Evolutionary conservation across 2,329 filamentous ascomycete species (phyloP).

Genomic region (Colletotrichum theobromicola): DNA sequence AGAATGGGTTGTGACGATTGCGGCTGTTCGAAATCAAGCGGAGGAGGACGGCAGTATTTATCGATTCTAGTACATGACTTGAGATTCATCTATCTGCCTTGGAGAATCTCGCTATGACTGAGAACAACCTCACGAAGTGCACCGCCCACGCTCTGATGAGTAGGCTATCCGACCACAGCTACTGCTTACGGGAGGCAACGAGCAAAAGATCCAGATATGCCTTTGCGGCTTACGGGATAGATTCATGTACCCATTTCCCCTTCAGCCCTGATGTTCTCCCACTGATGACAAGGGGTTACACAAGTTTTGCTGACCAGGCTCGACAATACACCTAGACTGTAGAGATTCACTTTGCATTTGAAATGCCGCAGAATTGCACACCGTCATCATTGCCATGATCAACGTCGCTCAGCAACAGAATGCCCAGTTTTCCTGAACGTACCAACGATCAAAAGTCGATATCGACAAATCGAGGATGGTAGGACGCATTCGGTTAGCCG

Average conservation of each 20-base stretch:
- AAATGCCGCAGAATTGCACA: not conserved
- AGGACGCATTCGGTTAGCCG: not conserved
- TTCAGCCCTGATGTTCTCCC: not conserved
- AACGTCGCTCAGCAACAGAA: accelerated
- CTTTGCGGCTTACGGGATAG: not conserved
- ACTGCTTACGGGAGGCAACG: not conserved
- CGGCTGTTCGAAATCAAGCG: not conserved
- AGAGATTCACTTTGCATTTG: not conserved
- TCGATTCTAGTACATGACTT: accelerated
- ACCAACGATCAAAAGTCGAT: not conserved
- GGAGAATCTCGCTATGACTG: not conserved
- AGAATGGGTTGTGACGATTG: not conserved
- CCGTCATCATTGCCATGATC: not conserved
- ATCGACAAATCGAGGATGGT: not conserved
- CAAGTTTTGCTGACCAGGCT: not conserved
- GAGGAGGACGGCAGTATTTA: not conserved
- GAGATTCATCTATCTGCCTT: not conserved
- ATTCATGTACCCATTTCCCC: not conserved
- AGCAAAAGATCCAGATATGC: not conserved
- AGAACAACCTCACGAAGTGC: not conserved
- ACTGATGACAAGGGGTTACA: not conserved
- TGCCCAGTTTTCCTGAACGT: not conserved
- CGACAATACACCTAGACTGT: not conserved
- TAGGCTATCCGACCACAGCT: not conserved
- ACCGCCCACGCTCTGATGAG: not conserved